Base-by-base conservation (phyloP, 1,139 yeast species). In the Protomyces pachydermus region DNA sequence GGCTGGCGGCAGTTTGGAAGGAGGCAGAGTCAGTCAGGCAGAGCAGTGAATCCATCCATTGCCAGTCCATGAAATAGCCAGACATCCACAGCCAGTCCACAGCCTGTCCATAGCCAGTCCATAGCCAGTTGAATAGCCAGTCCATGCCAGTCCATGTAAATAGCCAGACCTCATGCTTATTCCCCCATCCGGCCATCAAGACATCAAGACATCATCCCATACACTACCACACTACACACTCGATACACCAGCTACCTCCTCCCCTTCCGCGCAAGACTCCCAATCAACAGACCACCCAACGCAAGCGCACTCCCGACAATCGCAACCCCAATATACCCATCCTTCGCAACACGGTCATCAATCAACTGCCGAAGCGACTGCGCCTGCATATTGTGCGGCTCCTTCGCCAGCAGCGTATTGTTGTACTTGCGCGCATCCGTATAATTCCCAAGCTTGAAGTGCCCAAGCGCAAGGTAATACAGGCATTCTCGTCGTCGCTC, bases 271-370 rank as follows among this genome's bases (percentile, higher is more conserved):
- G 62, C 62, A 18, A 58, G 25, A 32, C 62, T 80, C 0, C 91
- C 87, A 12, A 85, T 74, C 2, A 84, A 76, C 0, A 93, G 90
- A 0, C 91, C 86, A 1, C 93, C 93, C 0, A 88, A 81, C 0
- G 97, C 97, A 65, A 91, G 79, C 1, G 84, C 84, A 25, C 60
- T 95, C 18, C 96, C 89, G 0, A 90, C 86, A 51, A 93, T 79
- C 0, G 96, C 96, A 64, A 91, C 78, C 0, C 98, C 98, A 68
- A 90, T 84, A 65, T 91, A 79, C 0, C 97, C 96, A 72, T 93
- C 82, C 70, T 82, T 84, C 38, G 96, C 89, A 52, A 93, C 84
- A 72, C 85, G 87, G 69, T 87, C 93, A 68, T 91, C 97, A 42
- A 93, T 88, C 72, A 86, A 85, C 67, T 82, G 82, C 71, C 88